Percentiles rank a stretch among this genome's conserved stretches.
Conservation (phyloP, 2,329 filamentous ascomycete genomes). For the Fusarium napiforme region DNA sequence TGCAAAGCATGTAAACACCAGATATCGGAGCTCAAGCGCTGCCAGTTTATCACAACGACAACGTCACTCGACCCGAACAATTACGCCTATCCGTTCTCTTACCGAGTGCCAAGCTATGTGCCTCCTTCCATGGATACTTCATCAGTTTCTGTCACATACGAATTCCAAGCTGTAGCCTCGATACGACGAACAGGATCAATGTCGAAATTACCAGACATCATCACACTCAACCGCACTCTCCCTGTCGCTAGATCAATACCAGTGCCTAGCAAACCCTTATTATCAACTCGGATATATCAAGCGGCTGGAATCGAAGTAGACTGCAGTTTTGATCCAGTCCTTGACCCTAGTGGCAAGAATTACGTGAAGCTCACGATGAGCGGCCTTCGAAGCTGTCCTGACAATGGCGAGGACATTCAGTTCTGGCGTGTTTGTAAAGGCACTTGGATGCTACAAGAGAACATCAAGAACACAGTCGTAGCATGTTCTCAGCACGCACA, state of each 20-base stretch:
- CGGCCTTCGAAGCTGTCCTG: constrained; percentile 77
- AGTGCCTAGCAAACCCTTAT: constrained; percentile 77
- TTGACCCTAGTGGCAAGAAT: constrained; percentile 84
- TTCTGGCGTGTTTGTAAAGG: constrained; percentile 89
- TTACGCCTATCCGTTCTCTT: constrained; percentile 81
- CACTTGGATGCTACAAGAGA: constrained; percentile 92
- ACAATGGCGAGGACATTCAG: constrained; percentile 71
- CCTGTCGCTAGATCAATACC: constrained; percentile 80
- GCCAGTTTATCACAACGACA: constrained; percentile 11
- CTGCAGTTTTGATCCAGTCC: constrained; percentile 80
- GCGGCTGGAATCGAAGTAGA: constrained; percentile 90
- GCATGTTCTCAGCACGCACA: constrained; percentile 78
- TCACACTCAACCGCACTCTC: constrained; percentile 73
- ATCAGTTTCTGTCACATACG: constrained; percentile 79
- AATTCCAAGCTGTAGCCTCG: constrained; percentile 74
- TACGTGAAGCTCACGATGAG: constrained; percentile 11
- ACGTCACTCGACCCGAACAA: neutral
- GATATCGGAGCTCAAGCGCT: constrained; percentile 25
- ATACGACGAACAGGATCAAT: constrained; percentile 63
- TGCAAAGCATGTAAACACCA: constrained; percentile 33
- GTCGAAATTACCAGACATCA: constrained; percentile 49
- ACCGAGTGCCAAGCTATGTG: constrained; percentile 82
- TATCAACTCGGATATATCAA: constrained; percentile 77
- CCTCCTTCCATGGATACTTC: constrained; percentile 81
- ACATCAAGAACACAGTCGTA: constrained; percentile 76